These are phyloP conservation scores for Eutrema heterophyllum DNA, from an alignment of 345 rosid genomes.

Conservation along the genomic window DNA sequence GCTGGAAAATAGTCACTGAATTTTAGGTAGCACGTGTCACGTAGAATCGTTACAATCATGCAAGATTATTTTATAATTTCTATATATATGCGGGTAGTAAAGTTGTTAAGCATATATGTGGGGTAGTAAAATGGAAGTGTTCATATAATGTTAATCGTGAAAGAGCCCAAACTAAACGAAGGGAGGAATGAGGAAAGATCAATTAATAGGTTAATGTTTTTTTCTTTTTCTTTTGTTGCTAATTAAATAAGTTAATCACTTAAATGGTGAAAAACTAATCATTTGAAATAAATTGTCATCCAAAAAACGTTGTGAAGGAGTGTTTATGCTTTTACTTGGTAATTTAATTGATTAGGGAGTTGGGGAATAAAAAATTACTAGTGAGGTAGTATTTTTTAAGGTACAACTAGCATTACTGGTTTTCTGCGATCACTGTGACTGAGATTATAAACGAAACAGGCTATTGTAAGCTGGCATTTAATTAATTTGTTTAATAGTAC, in stretches of 20 bases:
- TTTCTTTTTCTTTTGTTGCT: no score
- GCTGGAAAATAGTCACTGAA: conserved; percentile 5
- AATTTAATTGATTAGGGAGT: not conserved
- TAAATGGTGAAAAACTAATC: not conserved
- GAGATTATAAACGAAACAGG: conserved; percentile 1
- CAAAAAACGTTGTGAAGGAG: not conserved
- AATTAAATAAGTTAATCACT: not conserved
- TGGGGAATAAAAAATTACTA: not conserved
- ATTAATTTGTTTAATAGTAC: not conserved
- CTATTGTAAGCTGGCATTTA: not conserved
- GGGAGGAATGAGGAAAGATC: no score
- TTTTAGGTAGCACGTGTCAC: conserved; percentile 10
- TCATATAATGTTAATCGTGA: not conserved
- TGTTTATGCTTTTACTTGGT: not conserved
- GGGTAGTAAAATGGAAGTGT: no score
- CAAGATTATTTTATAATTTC: not conserved
- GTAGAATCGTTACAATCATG: conserved; percentile 5
- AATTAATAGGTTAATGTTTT: no score
- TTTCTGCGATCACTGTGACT: not conserved
- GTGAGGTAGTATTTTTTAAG: not conserved
- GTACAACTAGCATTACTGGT: not conserved
- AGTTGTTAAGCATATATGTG: not conserved
- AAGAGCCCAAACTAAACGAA: not conserved
- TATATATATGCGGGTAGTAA: not conserved
- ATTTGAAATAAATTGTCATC: not conserved